A percentile compares a stretch with the other conserved stretches of the same genome.
These are phyloP conservation scores for Trypanosoma caninum DNA, from an alignment of 208 protist species.

Conservation along the genomic window DNA sequence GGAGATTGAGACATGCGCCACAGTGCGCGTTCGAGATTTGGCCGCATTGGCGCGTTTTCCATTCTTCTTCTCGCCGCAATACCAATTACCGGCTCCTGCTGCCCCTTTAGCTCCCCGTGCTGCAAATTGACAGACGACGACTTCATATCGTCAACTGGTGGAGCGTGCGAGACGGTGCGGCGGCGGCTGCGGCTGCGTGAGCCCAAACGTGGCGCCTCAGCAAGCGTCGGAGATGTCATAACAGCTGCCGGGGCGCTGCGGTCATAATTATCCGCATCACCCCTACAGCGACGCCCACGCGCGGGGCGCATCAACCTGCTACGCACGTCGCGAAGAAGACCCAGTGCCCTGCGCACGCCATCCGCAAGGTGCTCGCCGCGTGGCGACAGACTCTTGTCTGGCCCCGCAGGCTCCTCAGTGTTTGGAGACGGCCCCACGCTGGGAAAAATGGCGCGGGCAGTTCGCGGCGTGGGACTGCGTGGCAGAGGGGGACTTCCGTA, in stretches of 20 bases:
- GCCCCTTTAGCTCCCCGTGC: neutral
- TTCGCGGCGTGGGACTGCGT: slow-evolving; percentile 23
- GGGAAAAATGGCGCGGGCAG: slow-evolving; percentile 19
- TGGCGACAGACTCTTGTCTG: slow-evolving; percentile 1
- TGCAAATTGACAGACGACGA: slow-evolving; percentile 5
- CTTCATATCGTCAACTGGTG: slow-evolving; percentile 5
- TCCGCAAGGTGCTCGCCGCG: slow-evolving; percentile 26
- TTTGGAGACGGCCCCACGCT: neutral
- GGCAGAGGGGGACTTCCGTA: slow-evolving; percentile 5
- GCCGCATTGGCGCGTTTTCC: slow-evolving; percentile 34
- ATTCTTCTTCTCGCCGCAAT: slow-evolving; percentile 51
- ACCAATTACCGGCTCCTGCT: slow-evolving; percentile 32
- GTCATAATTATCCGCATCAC: neutral
- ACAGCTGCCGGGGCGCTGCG: neutral
- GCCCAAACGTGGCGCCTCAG: neutral
- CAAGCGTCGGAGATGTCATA: slow-evolving; percentile 17
- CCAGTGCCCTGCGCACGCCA: slow-evolving; percentile 65
- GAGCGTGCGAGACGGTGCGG: neutral
- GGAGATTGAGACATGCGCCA: slow-evolving; percentile 53
- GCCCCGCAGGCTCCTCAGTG: neutral
- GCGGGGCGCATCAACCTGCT: slow-evolving; percentile 35
- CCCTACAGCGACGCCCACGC: slow-evolving; percentile 17
- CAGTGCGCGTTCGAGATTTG: slow-evolving; percentile 55
- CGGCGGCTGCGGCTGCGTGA: neutral
- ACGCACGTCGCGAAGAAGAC: slow-evolving; percentile 53